Percentiles rank a stretch among this genome's conserved stretches.
Conservation (phyloP, 768 basidiomycete species). For the Mycena rosella region DNA sequence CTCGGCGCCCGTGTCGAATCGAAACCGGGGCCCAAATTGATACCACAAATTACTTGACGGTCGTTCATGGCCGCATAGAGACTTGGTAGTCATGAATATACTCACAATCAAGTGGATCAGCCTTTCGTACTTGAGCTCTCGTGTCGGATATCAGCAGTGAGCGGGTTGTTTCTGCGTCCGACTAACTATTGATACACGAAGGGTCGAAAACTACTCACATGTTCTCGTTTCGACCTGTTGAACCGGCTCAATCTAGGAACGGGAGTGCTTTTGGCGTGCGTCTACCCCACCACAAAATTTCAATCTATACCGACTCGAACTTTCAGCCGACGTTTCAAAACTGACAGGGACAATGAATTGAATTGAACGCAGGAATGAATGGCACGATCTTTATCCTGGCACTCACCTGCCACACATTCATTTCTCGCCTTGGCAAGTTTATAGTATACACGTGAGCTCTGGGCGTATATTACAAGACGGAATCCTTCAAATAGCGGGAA, state of each 20-base stretch:
- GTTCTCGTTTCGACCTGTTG: too few species aligned
- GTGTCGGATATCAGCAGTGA: constrained; percentile 9
- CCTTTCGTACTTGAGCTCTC: constrained; percentile 10
- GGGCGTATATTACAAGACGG: background rate
- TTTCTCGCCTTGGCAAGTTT: constrained; percentile 8
- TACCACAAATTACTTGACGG: too few species aligned
- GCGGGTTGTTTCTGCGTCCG: constrained; percentile 6
- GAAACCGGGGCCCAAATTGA: too few species aligned
- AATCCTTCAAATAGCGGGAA: background rate
- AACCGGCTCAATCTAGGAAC: constrained; percentile 11
- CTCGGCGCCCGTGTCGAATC: constrained; percentile 9
- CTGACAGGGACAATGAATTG: too few species aligned
- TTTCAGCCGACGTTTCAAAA: too few species aligned
- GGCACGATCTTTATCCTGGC: too few species aligned
- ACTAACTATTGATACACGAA: background rate
- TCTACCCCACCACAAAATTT: background rate
- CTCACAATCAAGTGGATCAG: constrained; percentile 5
- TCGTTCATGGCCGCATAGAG: too few species aligned
- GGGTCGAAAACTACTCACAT: constrained; percentile 8
- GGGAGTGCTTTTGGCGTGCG: constrained; percentile 10
- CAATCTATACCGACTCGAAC: too few species aligned
- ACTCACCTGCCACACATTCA: constrained; percentile 15
- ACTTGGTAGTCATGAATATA: constrained; percentile 5
- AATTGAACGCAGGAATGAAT: too few species aligned
- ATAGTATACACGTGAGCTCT: background rate